Base-by-base conservation (phyloP, 176 grass and related monocot genomes). In the Paspalum vaginatum region DNA sequence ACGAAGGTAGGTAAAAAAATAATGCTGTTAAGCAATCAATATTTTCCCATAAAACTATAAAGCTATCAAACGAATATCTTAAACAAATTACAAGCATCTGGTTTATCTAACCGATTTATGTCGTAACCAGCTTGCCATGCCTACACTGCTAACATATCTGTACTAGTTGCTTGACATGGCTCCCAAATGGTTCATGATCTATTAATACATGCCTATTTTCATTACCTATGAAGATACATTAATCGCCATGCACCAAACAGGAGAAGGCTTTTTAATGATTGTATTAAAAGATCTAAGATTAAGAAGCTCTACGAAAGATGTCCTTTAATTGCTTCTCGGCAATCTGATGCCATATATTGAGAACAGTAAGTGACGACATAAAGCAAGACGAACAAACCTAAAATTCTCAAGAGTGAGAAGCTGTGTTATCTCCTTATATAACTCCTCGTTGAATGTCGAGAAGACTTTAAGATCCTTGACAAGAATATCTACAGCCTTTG, bases 371-470 rank as follows among this genome's bases (percentile, higher is more conserved):
- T n/a, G 38, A 52, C 47, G 57, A 58, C 5, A 76, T 44, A 43
- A 37, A 52, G 65, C 44, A 73, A 37, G 51, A 69, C 27, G 25
- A 74, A 76, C 56, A 51, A 64, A 95, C 95, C 95, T 95, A 74
- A 98, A 95, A 80, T 98, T 98, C 64, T 98, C 95, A 66, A 98
- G 92, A 50, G 92, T 89, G 46, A 98, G 88, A 81, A 98, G 95
- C 61, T 98, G 95, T 81, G 95, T 98, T 81, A 98, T 98, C 81
- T 98, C 95, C 90, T 98, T 98, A 75, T 93, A 98, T 72, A 95
- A 74, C 59, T 98, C 95, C 83, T 98, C 95, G 57, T 98, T 98
- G 75, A 98, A 95, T 47, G 95, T 98, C 8, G 95, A 95, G 83
- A 98, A 98, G 43, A 98, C 92, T 86, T 98, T 98, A 71, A 98